Percentiles rank a stretch among this genome's conserved stretches.
Conservation (phyloP, 2,329 filamentous ascomycete genomes). For the Botrytis porri region DNA sequence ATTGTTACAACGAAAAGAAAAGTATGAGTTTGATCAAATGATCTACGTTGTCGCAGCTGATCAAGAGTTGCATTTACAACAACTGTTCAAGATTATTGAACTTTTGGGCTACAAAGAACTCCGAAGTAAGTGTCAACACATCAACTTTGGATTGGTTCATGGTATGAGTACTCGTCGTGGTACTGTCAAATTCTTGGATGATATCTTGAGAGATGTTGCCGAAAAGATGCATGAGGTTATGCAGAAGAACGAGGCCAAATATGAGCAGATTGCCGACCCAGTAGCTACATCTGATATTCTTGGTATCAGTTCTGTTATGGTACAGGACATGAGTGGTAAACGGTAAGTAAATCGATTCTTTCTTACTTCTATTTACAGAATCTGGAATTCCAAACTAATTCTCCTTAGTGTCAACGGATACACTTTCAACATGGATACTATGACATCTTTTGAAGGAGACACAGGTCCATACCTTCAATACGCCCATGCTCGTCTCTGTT, state of each 20-base stretch:
- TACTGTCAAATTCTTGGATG: conserved; percentile 70
- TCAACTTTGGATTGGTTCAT: conserved; percentile 72
- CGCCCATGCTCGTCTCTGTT: conserved; percentile 69
- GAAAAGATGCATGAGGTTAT: conserved; percentile 99
- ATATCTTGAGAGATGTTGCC: conserved; percentile 74
- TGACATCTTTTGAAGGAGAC: conserved; percentile 82
- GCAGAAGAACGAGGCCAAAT: conserved; percentile 86
- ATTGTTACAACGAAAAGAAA: conserved; percentile 61
- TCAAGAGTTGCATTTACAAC: conserved; percentile 70
- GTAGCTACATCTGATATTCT: conserved; percentile 79
- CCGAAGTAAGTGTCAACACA: conserved; percentile 65
- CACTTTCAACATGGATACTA: conserved; percentile 74
- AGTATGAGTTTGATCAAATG: conserved; percentile 72
- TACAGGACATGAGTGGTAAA: conserved; percentile 97
- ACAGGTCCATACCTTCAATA: conserved; percentile 85
- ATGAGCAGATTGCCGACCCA: conserved; percentile 82
- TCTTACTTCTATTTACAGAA: background rate
- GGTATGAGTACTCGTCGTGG: conserved; percentile 70
- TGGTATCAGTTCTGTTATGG: conserved; percentile 94
- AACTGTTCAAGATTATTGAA: conserved; percentile 74
- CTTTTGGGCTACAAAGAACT: conserved; percentile 68
- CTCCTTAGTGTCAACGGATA: conserved; percentile 58
- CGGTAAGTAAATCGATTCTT: conserved; percentile 49
- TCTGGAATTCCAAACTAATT: conserved; percentile 14
- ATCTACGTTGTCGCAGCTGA: conserved; percentile 73